phyloP scores from a whole-genome alignment of 169 alveolate species.

The Ichthyophthirius multifiliis region DNA sequence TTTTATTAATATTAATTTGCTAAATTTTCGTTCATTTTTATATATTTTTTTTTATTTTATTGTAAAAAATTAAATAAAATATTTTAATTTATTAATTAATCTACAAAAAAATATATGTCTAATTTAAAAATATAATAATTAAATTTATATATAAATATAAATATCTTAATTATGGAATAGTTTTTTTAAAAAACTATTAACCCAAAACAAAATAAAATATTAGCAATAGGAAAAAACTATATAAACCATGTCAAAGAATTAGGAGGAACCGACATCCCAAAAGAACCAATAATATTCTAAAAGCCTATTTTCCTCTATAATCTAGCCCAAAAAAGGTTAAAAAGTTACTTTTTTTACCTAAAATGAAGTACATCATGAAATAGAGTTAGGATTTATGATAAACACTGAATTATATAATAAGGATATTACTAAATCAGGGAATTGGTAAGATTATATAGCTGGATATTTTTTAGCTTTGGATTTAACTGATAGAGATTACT shows the following conservation, averaged over 20 bases:
- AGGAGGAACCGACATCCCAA: constrained; percentile 35
- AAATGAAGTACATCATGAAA: constrained; percentile 47
- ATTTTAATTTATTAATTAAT: too few species aligned
- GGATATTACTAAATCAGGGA: constrained; percentile 11
- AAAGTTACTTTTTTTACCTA: constrained; percentile 3
- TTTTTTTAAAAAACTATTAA: background rate
- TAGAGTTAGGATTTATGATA: constrained; percentile 45
- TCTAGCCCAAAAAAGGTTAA: background rate
- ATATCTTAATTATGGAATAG: too few species aligned
- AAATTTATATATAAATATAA: too few species aligned
- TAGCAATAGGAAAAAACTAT: constrained; percentile 58
- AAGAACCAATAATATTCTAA: constrained; percentile 44
- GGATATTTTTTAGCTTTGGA: constrained; percentile 47
- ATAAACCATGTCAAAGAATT: constrained; percentile 54
- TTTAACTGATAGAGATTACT: constrained; percentile 37
- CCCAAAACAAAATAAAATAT: constrained; percentile 24
- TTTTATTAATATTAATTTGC: too few species aligned
- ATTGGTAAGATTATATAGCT: constrained; percentile 45
- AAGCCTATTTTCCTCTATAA: constrained; percentile 21
- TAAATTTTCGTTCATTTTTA: too few species aligned
- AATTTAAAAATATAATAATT: too few species aligned
- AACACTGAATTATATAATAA: constrained; percentile 18
- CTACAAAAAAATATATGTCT: too few species aligned
- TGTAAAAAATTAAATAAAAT: too few species aligned
- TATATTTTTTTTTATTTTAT: too few species aligned